These are phyloP conservation scores for Aspergillus sclerotioniger DNA, from an alignment of 495 filamentous ascomycete genomes.

Conservation along the genomic window DNA sequence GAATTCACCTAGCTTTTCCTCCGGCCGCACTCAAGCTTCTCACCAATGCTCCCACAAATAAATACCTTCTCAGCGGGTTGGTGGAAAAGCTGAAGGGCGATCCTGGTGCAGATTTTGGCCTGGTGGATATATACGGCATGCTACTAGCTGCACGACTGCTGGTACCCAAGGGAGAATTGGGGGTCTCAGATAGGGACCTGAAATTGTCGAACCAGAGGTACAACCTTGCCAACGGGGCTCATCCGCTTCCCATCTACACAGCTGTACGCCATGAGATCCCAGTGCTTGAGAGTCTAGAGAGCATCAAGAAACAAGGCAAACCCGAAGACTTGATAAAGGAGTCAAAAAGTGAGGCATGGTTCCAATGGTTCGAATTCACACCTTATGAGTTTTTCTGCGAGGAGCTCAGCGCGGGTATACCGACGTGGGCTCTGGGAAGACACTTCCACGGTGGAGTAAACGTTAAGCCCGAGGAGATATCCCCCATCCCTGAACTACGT, in stretches of 20 bases:
- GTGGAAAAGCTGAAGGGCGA: constrained; percentile 89
- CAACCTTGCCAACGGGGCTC: constrained; percentile 68
- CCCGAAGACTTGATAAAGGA: constrained; percentile 55
- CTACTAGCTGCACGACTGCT: constrained; percentile 79
- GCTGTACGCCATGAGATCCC: constrained; percentile 97
- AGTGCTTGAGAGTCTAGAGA: constrained; percentile 34
- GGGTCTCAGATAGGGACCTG: constrained; percentile 70
- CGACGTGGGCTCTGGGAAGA: constrained; percentile 88
- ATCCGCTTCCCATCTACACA: constrained; percentile 91
- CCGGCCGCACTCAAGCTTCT: constrained; percentile 74
- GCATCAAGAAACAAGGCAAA: constrained; percentile 26
- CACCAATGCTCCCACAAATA: constrained; percentile 83
- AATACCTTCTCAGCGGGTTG: constrained; percentile 80
- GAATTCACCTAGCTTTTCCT: constrained; percentile 88
- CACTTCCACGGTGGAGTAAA: constrained; percentile 71
- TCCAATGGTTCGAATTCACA: constrained; percentile 97
- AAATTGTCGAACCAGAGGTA: constrained; percentile 81
- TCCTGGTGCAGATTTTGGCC: constrained; percentile 73
- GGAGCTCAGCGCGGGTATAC: constrained; percentile 85
- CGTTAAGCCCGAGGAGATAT: constrained; percentile 50
- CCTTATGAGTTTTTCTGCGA: constrained; percentile 97
- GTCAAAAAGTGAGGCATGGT: constrained; percentile 78
- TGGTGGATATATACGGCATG: constrained; percentile 90
- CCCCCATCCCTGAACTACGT: constrained; percentile 74
- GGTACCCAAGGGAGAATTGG: constrained; percentile 80